phyloP scores from a whole-genome alignment of 257 asterid genomes.

The Solanum dulcamara region DNA sequence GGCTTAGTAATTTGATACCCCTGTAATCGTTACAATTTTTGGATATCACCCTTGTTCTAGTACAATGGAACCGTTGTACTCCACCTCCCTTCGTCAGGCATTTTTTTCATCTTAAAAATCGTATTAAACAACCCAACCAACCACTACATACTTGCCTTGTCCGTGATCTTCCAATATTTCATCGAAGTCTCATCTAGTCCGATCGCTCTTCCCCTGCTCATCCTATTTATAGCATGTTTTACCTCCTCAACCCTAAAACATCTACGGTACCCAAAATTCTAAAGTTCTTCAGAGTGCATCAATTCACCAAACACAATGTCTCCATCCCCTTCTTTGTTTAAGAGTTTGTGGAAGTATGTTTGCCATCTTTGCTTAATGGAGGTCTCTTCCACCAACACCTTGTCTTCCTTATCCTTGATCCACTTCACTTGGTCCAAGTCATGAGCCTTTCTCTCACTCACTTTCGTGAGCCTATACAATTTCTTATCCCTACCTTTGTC shows the following conservation, averaged over 20 bases:
- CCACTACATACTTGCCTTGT: not conserved
- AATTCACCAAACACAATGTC: not conserved
- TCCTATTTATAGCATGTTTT: not conserved
- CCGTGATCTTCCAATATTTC: not conserved
- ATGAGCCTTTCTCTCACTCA: not conserved
- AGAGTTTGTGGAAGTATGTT: not conserved
- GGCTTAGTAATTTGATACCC: not conserved
- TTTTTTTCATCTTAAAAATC: not conserved
- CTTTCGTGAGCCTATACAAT: not conserved
- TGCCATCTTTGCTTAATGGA: not conserved
- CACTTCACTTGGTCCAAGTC: not conserved
- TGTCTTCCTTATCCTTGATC: not conserved
- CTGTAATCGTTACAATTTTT: not conserved
- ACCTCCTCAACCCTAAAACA: not conserved
- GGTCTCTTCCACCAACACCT: not conserved
- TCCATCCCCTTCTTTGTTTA: not conserved
- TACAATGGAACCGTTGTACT: not conserved
- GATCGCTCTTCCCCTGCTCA: not conserved
- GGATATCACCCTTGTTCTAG: not conserved
- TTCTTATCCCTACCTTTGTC: not conserved
- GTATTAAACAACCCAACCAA: not conserved
- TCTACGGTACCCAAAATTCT: not conserved
- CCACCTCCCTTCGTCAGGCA: not conserved
- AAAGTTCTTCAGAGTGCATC: not conserved
- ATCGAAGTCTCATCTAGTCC: not conserved